Evolutionary conservation across 1,139 yeast species (phyloP).

Genomic region (Diutina neorugosa): DNA sequence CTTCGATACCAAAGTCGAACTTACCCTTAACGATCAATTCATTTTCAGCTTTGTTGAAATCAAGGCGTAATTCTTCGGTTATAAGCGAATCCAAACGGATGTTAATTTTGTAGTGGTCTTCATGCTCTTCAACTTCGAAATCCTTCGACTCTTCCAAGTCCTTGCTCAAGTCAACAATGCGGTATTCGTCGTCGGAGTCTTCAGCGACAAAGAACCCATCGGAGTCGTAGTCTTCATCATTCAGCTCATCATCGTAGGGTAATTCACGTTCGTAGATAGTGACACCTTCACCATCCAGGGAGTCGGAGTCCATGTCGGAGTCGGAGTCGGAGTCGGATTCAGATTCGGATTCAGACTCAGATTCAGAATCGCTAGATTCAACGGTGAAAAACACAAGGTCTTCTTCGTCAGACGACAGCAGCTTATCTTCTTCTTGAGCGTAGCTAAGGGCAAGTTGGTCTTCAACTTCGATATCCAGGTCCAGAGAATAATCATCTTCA

Average conservation of each 20-base stretch:
- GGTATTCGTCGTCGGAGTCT: constrained; percentile 21
- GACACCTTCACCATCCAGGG: constrained; percentile 12
- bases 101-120: constrained; percentile 29
- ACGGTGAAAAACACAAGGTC: not conserved
- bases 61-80: constrained; percentile 30
- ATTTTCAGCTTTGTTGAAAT: constrained; percentile 30
- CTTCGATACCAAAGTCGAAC: constrained; percentile 20
- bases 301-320: constrained; percentile 9
- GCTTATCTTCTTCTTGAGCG: not conserved
- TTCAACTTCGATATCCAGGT: not conserved
- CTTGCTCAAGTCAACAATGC: constrained; percentile 29
- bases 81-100: constrained; percentile 33
- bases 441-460: not conserved
- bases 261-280: constrained; percentile 2
- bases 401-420: not conserved
- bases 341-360: not conserved
- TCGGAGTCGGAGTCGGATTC: constrained; percentile 5
- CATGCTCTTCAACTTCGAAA: constrained; percentile 30
- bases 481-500: constrained; percentile 5
- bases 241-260: not conserved
- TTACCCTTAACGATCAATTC: constrained; percentile 33
- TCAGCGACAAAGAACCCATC: constrained; percentile 9
- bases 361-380: not conserved
- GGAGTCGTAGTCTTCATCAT: constrained; percentile 14
- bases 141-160: constrained; percentile 35